phyloP scores from a whole-genome alignment of 257 asterid species.

The Prunella vulgaris region DNA sequence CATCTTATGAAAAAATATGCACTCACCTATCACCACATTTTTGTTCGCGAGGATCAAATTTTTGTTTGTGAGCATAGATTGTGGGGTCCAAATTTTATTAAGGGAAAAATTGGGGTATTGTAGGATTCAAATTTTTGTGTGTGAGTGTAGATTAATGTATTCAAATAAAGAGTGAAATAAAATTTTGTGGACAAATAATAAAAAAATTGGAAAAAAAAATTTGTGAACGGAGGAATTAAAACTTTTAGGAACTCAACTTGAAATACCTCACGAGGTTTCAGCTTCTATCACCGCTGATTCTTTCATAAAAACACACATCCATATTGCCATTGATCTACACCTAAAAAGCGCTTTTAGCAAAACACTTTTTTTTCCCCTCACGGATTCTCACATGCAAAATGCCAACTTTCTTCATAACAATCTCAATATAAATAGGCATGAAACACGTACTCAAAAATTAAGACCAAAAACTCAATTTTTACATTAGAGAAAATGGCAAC shows the following conservation, averaged over 20 bases:
- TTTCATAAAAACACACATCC: not conserved
- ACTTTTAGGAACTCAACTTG: constrained; percentile 3
- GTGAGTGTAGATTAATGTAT: too few species aligned
- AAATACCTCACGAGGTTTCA: constrained; percentile 39
- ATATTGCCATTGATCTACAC: constrained; percentile 24
- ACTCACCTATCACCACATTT: too few species aligned
- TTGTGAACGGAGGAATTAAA: too few species aligned
- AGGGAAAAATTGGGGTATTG: too few species aligned
- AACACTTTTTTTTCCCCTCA: constrained; percentile 26
- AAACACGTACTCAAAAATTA: not conserved
- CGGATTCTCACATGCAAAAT: constrained; percentile 21
- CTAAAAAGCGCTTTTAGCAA: constrained; percentile 21
- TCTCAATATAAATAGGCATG: constrained; percentile 23
- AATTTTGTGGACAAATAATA: too few species aligned
- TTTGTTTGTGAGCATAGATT: too few species aligned
- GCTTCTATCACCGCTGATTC: constrained; percentile 36
- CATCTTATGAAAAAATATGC: too few species aligned
- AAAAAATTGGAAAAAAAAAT: too few species aligned
- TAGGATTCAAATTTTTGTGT: too few species aligned
- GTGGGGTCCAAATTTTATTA: too few species aligned
- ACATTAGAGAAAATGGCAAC: constrained; percentile 20
- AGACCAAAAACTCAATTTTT: not conserved
- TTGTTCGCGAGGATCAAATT: too few species aligned
- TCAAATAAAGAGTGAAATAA: too few species aligned
- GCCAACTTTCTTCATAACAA: constrained; percentile 6